Conservation (phyloP, 352 stramenopile genomes). For the Globisporangium orthogonon region DNA sequence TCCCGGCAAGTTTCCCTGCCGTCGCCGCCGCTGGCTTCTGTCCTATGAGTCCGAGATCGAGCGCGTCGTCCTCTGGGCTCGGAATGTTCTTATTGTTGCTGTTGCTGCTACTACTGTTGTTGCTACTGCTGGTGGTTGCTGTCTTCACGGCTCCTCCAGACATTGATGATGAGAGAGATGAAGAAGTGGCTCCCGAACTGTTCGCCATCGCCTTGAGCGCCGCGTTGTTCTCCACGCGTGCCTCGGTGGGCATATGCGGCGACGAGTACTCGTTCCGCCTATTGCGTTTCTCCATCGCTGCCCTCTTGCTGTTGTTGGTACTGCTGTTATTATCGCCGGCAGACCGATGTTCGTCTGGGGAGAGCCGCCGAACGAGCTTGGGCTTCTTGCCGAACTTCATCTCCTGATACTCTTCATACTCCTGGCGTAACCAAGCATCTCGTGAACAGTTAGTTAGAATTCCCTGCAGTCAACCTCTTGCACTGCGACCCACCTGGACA, state of each 20-base stretch:
- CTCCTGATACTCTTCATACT: slow-evolving; percentile 91
- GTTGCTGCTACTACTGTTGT: slow-evolving; percentile 7
- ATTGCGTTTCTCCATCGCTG: slow-evolving; percentile 47
- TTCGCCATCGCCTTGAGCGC: slow-evolving; percentile 51
- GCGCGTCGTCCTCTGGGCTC: slow-evolving; percentile 31
- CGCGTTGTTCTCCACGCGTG: slow-evolving; percentile 74
- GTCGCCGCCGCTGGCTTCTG: slow-evolving; percentile 63
- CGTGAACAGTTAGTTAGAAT: neutral
- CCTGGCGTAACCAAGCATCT: slow-evolving; percentile 23
- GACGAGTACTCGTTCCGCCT: slow-evolving; percentile 76
- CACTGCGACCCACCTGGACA: slow-evolving; percentile 39
- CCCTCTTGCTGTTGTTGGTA: slow-evolving; percentile 21
- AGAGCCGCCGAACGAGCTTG: slow-evolving; percentile 72
- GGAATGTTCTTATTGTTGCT: slow-evolving; percentile 5
- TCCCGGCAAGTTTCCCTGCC: slow-evolving; percentile 18
- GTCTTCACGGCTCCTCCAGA: neutral
- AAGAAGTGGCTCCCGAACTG: slow-evolving; percentile 11
- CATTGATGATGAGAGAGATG: neutral
- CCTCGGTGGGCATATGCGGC: slow-evolving; percentile 65
- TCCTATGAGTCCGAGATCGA: slow-evolving; percentile 56
- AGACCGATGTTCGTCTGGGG: slow-evolving; percentile 33
- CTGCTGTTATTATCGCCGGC: slow-evolving; percentile 19
- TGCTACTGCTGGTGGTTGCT: neutral
- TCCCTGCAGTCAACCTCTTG: neutral
- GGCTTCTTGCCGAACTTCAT: slow-evolving; percentile 89